Evolutionary conservation across 768 basidiomycete genomes (phyloP).

Genomic region (Lyophyllum decastes): DNA sequence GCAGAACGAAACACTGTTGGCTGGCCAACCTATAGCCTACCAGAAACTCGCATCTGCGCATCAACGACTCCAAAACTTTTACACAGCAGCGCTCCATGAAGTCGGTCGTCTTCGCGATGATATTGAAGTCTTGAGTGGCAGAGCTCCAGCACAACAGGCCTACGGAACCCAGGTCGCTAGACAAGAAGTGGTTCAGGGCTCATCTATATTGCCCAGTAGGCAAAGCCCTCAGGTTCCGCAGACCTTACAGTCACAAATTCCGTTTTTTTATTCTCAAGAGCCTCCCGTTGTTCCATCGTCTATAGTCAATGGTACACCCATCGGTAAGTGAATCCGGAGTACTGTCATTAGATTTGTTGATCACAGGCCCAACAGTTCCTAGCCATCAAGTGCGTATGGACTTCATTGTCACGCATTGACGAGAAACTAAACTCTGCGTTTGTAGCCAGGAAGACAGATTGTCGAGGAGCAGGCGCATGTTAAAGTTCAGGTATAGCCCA

Average conservation of each 20-base stretch:
- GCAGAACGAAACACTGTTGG: slow-evolving; percentile 17
- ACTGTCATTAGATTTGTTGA: background rate
- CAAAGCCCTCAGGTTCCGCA: background rate
- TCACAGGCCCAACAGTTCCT: background rate
- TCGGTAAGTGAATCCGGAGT: background rate
- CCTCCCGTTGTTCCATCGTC: background rate
- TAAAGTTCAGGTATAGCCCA: background rate
- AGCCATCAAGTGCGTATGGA: background rate
- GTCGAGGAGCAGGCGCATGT: background rate
- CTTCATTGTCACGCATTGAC: background rate
- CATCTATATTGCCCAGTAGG: background rate
- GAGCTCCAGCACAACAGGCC: slow-evolving; percentile 5
- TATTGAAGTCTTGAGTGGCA: slow-evolving; percentile 1
- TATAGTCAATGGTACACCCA: background rate
- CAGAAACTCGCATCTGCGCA: slow-evolving; percentile 20
- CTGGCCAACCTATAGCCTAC: slow-evolving; percentile 16
- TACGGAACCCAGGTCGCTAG: background rate
- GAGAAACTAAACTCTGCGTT: background rate
- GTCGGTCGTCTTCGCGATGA: slow-evolving; percentile 19
- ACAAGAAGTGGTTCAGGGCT: background rate
- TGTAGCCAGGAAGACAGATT: background rate
- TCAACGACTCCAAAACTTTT: slow-evolving; percentile 10
- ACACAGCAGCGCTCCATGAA: slow-evolving; percentile 20
- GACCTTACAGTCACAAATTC: background rate
- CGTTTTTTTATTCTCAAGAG: background rate